Conservation (phyloP, 495 filamentous ascomycete species). For the Neurospora sp. region DNA sequence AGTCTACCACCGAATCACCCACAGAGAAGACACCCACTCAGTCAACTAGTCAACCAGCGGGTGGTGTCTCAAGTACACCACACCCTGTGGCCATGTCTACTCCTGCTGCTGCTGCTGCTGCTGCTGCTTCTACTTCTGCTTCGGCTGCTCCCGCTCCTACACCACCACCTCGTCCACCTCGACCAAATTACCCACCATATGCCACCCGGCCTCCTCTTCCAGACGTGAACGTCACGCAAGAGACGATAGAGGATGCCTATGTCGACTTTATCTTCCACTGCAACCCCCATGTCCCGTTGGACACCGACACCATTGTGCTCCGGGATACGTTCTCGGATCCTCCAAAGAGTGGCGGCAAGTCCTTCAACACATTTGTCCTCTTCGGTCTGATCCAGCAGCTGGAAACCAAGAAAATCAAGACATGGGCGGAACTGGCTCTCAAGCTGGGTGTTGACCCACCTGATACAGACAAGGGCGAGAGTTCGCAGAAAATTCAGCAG, state of each 20-base stretch:
- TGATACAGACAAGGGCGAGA: slow-evolving; percentile 74
- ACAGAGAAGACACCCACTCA: neutral
- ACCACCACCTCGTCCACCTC: neutral
- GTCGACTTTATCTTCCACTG: slow-evolving; percentile 86
- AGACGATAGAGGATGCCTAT: slow-evolving; percentile 79
- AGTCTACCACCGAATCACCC: neutral
- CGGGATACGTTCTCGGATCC: slow-evolving; percentile 73
- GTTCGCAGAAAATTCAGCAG: slow-evolving; percentile 94
- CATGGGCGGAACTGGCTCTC: slow-evolving; percentile 86
- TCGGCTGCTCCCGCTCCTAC: neutral
- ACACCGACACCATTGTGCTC: slow-evolving; percentile 64
- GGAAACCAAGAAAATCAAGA: slow-evolving; percentile 85
- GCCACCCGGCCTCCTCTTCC: slow-evolving; percentile 43
- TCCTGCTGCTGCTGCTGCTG: neutral
- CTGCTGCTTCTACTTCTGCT: neutral
- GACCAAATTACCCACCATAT: neutral
- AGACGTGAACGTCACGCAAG: slow-evolving; percentile 56
- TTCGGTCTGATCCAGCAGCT: slow-evolving; percentile 76
- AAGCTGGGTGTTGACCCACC: slow-evolving; percentile 88
- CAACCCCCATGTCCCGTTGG: slow-evolving; percentile 63
- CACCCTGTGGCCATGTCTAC: neutral
- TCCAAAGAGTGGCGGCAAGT: slow-evolving; percentile 88
- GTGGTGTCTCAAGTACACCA: neutral
- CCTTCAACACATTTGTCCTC: slow-evolving; percentile 72
- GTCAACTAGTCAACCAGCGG: neutral